phyloP scores from a whole-genome alignment of 2,329 filamentous ascomycete genomes.

The Ophiocordyceps polyrhachis-furcata region DNA sequence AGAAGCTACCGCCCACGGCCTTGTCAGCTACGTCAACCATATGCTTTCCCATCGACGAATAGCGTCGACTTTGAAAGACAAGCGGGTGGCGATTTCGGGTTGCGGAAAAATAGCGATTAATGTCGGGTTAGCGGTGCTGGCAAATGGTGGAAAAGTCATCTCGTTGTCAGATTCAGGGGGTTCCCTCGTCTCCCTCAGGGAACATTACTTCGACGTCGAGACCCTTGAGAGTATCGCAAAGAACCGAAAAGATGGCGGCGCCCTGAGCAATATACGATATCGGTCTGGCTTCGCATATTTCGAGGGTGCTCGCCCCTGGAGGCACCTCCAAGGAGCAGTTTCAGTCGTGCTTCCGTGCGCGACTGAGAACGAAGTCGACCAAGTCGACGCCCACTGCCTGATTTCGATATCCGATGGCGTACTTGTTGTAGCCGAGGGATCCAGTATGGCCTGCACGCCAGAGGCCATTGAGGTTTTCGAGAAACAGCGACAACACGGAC shows the following conservation, averaged over 20 bases:
- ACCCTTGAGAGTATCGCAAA: conserved; percentile 53
- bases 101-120: conserved; percentile 98
- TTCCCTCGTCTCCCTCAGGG: conserved; percentile 48
- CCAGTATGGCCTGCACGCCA: conserved; percentile 98
- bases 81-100: conserved; percentile 87
- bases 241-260: conserved; percentile 74
- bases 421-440: conserved; percentile 84
- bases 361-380: conserved; percentile 93
- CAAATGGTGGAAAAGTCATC: conserved; percentile 82
- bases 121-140: conserved; percentile 87
- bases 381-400: conserved; percentile 72
- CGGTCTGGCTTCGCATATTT: conserved; percentile 67
- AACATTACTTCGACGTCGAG: conserved; percentile 54
- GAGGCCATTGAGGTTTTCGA: conserved; percentile 91
- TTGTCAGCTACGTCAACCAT: conserved; percentile 90
- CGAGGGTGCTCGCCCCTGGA: conserved; percentile 75
- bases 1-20: conserved; percentile 91
- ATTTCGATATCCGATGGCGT: conserved; percentile 44
- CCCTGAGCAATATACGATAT: conserved; percentile 54
- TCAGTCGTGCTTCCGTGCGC: conserved; percentile 85
- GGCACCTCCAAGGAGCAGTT: conserved; percentile 61
- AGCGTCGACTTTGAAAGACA: conserved; percentile 70
- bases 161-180: conserved; percentile 91
- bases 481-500: conserved; percentile 52
- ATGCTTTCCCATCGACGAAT: conserved; percentile 77